Evolutionary conservation across 768 basidiomycete genomes (phyloP).

Genomic region (Leccinellum rugosiceps): DNA sequence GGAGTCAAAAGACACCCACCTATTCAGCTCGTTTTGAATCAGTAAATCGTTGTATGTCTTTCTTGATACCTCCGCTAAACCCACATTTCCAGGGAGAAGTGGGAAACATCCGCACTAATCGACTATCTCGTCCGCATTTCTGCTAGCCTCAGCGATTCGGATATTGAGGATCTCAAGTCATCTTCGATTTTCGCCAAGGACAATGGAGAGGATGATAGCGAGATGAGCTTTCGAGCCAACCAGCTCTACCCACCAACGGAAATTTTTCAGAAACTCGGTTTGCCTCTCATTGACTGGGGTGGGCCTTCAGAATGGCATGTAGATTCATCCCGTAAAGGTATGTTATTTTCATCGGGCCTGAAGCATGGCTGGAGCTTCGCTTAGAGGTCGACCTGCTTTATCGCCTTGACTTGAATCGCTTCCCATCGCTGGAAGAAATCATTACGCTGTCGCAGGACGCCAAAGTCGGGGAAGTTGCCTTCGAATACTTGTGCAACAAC

Average conservation of each 20-base stretch:
- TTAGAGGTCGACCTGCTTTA: not conserved
- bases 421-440: slow-evolving; percentile 59
- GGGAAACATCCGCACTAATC: not conserved
- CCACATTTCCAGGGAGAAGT: not conserved
- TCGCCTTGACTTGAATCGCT: not conserved
- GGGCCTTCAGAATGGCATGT: slow-evolving; percentile 59
- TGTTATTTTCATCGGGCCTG: not conserved
- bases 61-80: not conserved
- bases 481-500: slow-evolving; percentile 70
- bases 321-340: not conserved
- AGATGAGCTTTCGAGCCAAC: slow-evolving; percentile 51
- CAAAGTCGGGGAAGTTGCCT: slow-evolving; percentile 49
- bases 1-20: not conserved
- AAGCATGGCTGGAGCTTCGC: not conserved
- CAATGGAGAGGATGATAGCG: slow-evolving; percentile 24
- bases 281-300: slow-evolving; percentile 87
- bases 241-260: slow-evolving; percentile 83
- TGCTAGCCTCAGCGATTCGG: not conserved
- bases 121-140: not conserved
- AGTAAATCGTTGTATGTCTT: not conserved
- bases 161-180: not conserved
- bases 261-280: slow-evolving; percentile 57
- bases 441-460: slow-evolving; percentile 57
- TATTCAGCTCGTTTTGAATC: not conserved
- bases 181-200: slow-evolving; percentile 44